Conservation (phyloP, 345 rosid species). For the Viola odorata region DNA sequence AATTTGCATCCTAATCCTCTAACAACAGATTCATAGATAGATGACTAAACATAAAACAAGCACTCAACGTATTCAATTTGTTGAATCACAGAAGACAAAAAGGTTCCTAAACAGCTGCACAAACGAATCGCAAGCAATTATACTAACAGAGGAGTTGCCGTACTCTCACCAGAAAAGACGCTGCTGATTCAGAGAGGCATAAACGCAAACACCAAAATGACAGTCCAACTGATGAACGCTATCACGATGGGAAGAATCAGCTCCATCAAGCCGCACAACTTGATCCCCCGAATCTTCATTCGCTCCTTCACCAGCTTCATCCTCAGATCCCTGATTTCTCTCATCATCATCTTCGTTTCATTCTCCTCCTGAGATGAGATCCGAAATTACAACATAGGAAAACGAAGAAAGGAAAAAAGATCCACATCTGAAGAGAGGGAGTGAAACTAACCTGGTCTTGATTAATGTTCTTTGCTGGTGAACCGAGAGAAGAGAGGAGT, state of each 20-base stretch:
- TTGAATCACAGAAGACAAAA: too few species aligned
- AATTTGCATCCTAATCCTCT: too few species aligned
- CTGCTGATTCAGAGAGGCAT: too few species aligned
- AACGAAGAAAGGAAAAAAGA: not conserved
- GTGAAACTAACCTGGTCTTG: conserved; percentile 5
- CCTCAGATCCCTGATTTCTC: conserved; percentile 19
- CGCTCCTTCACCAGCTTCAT: conserved; percentile 26
- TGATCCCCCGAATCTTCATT: conserved; percentile 19
- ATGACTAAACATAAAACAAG: too few species aligned
- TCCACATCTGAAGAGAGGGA: not conserved
- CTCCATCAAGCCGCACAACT: conserved; percentile 22
- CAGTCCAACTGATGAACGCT: too few species aligned
- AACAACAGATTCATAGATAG: too few species aligned
- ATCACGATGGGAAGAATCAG: conserved; percentile 9
- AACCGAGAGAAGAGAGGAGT: conserved; percentile 7
- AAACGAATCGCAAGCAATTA: too few species aligned
- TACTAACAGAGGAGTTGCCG: too few species aligned
- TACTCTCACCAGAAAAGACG: not conserved
- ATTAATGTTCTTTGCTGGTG: too few species aligned
- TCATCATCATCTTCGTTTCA: conserved; percentile 20
- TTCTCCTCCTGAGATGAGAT: not conserved
- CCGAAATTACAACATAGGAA: not conserved
- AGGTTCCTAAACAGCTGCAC: too few species aligned
- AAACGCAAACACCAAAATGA: too few species aligned
- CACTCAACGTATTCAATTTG: too few species aligned